These are phyloP conservation scores for Calonectria ilicicola DNA, from an alignment of 2,329 filamentous ascomycete species.

Conservation along the genomic window DNA sequence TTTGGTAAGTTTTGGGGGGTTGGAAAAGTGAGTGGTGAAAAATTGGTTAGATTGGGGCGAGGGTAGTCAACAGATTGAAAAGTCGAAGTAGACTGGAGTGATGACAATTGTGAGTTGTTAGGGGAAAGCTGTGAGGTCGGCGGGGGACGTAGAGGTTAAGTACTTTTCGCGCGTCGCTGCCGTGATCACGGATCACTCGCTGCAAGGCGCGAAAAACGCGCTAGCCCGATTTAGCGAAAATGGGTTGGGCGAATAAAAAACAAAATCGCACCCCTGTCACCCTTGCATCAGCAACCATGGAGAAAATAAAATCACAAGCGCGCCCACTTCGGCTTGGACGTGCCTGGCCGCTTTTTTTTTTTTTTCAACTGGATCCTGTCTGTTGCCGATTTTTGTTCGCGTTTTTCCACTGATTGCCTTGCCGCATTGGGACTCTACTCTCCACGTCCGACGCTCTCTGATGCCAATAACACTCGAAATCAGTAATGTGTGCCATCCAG, in stretches of 20 bases:
- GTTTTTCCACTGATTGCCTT: slow-evolving; percentile 7
- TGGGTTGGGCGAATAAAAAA: slow-evolving; percentile 45
- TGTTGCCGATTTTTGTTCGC: background rate
- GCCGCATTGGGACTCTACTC: slow-evolving; percentile 1
- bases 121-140: slow-evolving; percentile 51
- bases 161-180: slow-evolving; percentile 64
- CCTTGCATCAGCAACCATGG: slow-evolving; percentile 28
- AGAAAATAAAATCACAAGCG: slow-evolving; percentile 40
- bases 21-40: slow-evolving; percentile 19
- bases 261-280: slow-evolving; percentile 38
- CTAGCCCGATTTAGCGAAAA: slow-evolving; percentile 50
- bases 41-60: slow-evolving; percentile 31
- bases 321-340: slow-evolving; percentile 13
- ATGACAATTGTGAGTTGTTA: slow-evolving; percentile 51
- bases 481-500: background rate
- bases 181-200: slow-evolving; percentile 64
- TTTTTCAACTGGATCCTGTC: background rate
- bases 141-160: slow-evolving; percentile 65
- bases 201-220: slow-evolving; percentile 40
- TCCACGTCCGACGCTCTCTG: background rate
- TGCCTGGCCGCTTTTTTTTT: slow-evolving; percentile 1
- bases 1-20: slow-evolving; percentile 67
- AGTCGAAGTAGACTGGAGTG: slow-evolving; percentile 51
- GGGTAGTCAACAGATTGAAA: slow-evolving; percentile 38
- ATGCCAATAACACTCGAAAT: background rate